Conservation (phyloP, 805 yeast genomes). For the Starmerella davenportii region DNA sequence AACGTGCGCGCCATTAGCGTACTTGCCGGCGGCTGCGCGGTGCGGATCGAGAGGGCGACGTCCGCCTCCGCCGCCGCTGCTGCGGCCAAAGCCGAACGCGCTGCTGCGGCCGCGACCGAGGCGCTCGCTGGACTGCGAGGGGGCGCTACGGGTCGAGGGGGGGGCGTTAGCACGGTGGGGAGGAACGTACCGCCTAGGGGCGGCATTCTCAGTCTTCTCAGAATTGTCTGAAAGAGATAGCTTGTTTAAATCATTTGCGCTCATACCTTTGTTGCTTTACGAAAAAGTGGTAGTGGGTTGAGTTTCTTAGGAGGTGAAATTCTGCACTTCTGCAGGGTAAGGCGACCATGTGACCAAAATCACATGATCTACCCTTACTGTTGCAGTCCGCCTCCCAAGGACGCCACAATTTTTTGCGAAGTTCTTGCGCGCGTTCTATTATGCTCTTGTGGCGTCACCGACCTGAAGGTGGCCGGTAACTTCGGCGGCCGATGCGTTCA, state of each 20-base stretch:
- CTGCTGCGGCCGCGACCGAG: slow-evolving; percentile 22
- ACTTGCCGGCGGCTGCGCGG: slow-evolving; percentile 36
- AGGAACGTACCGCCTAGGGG: slow-evolving; percentile 31
- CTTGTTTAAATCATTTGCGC: slow-evolving; percentile 14
- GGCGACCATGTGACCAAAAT: too few species aligned
- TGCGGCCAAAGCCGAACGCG: slow-evolving; percentile 20
- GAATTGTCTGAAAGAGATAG: slow-evolving; percentile 10
- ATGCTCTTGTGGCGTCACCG: too few species aligned
- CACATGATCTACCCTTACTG: too few species aligned
- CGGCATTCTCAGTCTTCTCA: slow-evolving; percentile 6
- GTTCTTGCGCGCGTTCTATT: too few species aligned
- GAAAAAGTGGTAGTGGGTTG: too few species aligned
- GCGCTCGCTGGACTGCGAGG: slow-evolving; percentile 18
- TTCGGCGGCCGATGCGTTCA: too few species aligned
- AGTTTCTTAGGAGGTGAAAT: too few species aligned
- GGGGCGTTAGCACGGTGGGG: slow-evolving; percentile 29
- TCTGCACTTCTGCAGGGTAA: too few species aligned
- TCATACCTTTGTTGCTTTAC: slow-evolving; percentile 9
- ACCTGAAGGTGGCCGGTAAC: too few species aligned
- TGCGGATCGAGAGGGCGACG: slow-evolving; percentile 11
- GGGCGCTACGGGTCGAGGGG: slow-evolving; percentile 19
- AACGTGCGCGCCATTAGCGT: slow-evolving; percentile 72
- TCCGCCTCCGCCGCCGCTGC: slow-evolving; percentile 33
- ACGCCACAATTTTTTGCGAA: too few species aligned
- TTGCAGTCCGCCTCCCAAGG: too few species aligned